Conservation (phyloP, 768 basidiomycete genomes). For the Auricularia cornea region DNA sequence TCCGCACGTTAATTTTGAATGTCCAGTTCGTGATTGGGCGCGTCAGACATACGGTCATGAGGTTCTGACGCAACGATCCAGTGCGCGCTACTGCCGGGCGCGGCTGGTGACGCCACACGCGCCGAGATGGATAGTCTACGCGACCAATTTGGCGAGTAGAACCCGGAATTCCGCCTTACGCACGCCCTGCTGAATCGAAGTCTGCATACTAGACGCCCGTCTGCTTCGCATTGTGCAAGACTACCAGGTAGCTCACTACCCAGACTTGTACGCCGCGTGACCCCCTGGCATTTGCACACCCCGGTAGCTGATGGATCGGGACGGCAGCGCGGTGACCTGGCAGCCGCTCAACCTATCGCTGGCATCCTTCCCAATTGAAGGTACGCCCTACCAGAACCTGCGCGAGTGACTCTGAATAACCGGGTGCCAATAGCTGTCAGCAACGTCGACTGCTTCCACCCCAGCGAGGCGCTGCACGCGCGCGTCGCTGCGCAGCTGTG, state of each 20-base stretch:
- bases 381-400: neutral
- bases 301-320: no score
- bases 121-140: constrained; percentile 8
- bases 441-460: neutral
- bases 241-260: constrained; percentile 9
- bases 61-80: neutral
- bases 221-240: constrained; percentile 8
- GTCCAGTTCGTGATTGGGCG: constrained; percentile 5
- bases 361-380: constrained; percentile 8
- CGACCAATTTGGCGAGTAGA: constrained; percentile 3
- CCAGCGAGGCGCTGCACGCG: neutral
- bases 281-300: neutral
- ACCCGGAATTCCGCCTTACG: no score
- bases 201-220: no score
- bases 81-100: constrained; percentile 8
- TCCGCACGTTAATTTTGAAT: constrained; percentile 7
- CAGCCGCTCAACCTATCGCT: constrained; percentile 9
- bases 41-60: no score
- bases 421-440: neutral
- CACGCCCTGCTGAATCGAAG: neutral
- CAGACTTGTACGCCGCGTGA: constrained; percentile 7
- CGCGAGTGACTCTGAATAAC: neutral
- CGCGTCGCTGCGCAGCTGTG: neutral
- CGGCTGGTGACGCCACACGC: constrained; percentile 5
- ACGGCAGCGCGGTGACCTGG: constrained; percentile 9